phyloP scores from a whole-genome alignment of 805 yeast genomes.

The Saturnispora serradocipensis region DNA sequence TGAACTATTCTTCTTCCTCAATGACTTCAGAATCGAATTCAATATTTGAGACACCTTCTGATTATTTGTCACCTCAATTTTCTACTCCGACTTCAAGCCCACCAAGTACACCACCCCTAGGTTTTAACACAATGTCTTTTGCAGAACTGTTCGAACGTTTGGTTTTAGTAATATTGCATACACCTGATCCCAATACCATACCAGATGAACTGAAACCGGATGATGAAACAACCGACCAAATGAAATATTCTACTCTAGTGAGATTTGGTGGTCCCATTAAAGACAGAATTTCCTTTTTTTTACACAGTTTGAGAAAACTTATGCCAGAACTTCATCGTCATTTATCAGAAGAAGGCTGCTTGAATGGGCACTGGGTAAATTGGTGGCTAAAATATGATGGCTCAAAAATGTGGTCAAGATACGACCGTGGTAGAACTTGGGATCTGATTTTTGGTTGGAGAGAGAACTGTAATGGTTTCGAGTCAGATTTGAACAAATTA shows the following conservation, averaged over 20 bases:
- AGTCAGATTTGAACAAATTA: conserved; percentile 20
- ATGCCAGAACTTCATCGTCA: conserved; percentile 72
- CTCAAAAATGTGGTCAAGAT: conserved; percentile 70
- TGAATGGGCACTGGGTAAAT: conserved; percentile 80
- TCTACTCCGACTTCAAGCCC: conserved; percentile 20
- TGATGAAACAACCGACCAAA: conserved; percentile 11
- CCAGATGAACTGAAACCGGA: conserved; percentile 10
- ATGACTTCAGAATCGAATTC: conserved; percentile 14
- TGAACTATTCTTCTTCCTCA: conserved; percentile 9
- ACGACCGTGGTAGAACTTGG: conserved; percentile 85
- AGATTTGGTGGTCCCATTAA: conserved; percentile 50
- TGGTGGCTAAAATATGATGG: conserved; percentile 96
- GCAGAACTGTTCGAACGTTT: conserved; percentile 67
- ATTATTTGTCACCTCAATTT: conserved; percentile 21
- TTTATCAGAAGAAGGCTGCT: conserved; percentile 68
- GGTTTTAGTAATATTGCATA: conserved; percentile 64
- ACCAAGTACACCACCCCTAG: conserved; percentile 12
- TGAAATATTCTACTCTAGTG: conserved; percentile 15
- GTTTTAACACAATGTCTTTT: conserved; percentile 39
- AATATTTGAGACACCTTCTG: conserved; percentile 17
- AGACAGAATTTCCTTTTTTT: conserved; percentile 59
- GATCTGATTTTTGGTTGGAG: conserved; percentile 79
- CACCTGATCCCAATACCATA: conserved; percentile 40
- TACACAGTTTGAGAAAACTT: conserved; percentile 48
- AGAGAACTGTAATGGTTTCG: conserved; percentile 24